Base-by-base conservation (phyloP, 164 flowering plant species). In the Cinnamomum chago region DNA sequence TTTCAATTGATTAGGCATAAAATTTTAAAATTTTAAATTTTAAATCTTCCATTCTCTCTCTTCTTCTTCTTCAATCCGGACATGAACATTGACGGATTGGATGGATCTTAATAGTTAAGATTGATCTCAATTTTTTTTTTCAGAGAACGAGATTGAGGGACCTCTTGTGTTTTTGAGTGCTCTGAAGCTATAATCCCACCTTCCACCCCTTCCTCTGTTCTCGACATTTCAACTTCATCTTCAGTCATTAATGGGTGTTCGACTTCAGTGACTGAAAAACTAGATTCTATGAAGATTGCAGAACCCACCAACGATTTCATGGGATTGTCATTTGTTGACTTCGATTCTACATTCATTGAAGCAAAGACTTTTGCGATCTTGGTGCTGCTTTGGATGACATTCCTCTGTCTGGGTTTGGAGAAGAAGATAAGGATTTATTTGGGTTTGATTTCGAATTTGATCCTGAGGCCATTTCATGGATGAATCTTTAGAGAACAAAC, bases 401-500 rank as follows among this genome's bases (percentile, higher is more conserved):
- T 7, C 81, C 76, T 2, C 30, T 88, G 0, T 51, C 69, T 24
- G 91, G 90, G 1, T 58, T 90, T 22, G 88, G 82, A 0, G 80
- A 72, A 3, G 76, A 67, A 10, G 76, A 65, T 1, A 79, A 74
- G 14, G 87, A 76, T 52, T 83, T 90, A 47, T 88, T 89, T 2
- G 86, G 84, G 71, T 71, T 85, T 3, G 81, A 80, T n/a, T 82
- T 81, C 3, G 81, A 78, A 68, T 76, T 73, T 22, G 81, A 74
- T 10, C 35, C 68, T 7, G 88, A 85, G 12, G 82, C 70, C 22
- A 58, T 84, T 13, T 58, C 82, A 58, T 86, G 86, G 92, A 82
- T 84, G 74, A 88, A 91, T 70, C 86, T 76, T 82, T 82, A 76
- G 87, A 88, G 75, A 81, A 33, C 82, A 11, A 85, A 89, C 89